Conservation (phyloP, 805 yeast genomes). For the Candida ascalaphidarum region DNA sequence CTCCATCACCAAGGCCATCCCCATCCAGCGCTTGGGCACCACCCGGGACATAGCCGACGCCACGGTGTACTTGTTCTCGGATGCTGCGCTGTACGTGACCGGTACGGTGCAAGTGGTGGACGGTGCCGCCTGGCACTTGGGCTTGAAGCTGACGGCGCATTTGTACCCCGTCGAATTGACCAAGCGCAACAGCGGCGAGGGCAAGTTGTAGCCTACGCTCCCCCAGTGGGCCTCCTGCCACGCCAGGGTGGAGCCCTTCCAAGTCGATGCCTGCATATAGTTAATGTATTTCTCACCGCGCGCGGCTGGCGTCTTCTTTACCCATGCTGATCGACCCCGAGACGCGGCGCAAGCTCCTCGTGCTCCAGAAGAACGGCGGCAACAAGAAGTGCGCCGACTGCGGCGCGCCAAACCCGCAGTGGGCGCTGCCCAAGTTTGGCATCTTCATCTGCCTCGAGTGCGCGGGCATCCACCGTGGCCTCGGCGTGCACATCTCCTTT, state of each 20-base stretch:
- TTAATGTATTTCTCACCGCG: too few species aligned
- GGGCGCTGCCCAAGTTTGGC: conserved; percentile 99
- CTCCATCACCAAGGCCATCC: conserved; percentile 7
- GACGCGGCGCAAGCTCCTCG: conserved; percentile 67
- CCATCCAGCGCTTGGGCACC: conserved; percentile 17
- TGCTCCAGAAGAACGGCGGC: conserved; percentile 71
- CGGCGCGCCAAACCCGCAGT: conserved; percentile 92
- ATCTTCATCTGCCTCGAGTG: conserved; percentile 95
- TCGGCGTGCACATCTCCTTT: conserved; percentile 95
- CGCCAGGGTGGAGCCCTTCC: too few species aligned
- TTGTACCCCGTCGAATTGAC: conserved; percentile 24
- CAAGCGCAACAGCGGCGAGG: conserved; percentile 7
- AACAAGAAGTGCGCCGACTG: conserved; percentile 93
- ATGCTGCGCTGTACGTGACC: conserved; percentile 16
- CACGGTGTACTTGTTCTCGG: conserved; percentile 18
- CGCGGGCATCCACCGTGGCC: conserved; percentile 92
- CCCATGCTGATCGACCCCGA: conserved; percentile 84
- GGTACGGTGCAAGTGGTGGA: conserved; percentile 20
- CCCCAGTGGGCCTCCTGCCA: too few species aligned
- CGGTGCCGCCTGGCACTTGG: conserved; percentile 20
- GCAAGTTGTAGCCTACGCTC: too few species aligned
- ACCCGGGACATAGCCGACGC: conserved; percentile 21
- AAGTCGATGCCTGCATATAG: too few species aligned
- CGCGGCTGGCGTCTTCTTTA: neutral
- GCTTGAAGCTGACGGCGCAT: conserved; percentile 9